A percentile compares a stretch with the other conserved stretches of the same genome.
Conservation (phyloP, 2,329 filamentous ascomycete species). For the Fusarium piperis region DNA sequence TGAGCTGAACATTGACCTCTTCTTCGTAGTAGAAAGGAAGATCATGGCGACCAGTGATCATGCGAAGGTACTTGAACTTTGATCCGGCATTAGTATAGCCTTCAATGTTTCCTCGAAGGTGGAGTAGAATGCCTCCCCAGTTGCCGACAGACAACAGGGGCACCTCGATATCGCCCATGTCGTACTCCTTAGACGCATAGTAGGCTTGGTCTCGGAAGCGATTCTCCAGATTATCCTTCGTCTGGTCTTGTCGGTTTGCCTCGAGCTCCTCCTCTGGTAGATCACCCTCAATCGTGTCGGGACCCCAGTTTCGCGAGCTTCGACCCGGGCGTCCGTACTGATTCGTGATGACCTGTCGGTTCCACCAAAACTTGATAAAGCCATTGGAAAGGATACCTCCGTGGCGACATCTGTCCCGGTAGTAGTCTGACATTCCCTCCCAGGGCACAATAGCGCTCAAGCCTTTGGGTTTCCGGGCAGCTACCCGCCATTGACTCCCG, state of each 20-base stretch:
- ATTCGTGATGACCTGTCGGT: slow-evolving; percentile 54
- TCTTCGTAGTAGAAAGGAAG: slow-evolving; percentile 77
- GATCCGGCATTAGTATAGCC: slow-evolving; percentile 72
- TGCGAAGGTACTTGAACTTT: slow-evolving; percentile 73
- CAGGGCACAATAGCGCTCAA: slow-evolving; percentile 57
- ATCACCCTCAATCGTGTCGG: slow-evolving; percentile 67
- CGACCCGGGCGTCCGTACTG: slow-evolving; percentile 71
- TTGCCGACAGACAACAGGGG: slow-evolving; percentile 74
- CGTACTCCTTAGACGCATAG: slow-evolving; percentile 72
- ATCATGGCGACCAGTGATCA: slow-evolving; percentile 76
- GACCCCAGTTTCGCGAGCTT: slow-evolving; percentile 61
- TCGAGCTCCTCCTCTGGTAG: slow-evolving; percentile 61
- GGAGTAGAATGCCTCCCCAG: slow-evolving; percentile 76
- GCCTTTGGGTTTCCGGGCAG: slow-evolving; percentile 57
- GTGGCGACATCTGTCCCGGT: slow-evolving; percentile 67
- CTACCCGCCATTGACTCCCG: slow-evolving; percentile 60
- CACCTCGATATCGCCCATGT: slow-evolving; percentile 72
- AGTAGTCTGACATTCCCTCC: slow-evolving; percentile 66
- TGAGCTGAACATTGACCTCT: slow-evolving; percentile 72
- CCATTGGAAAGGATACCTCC: slow-evolving; percentile 68
- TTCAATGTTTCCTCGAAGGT: slow-evolving; percentile 74
- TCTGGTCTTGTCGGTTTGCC: slow-evolving; percentile 60
- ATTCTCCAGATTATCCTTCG: slow-evolving; percentile 57
- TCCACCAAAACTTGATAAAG: slow-evolving; percentile 58
- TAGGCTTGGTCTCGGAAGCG: slow-evolving; percentile 70